phyloP scores from a whole-genome alignment of 2,329 filamentous ascomycete genomes.

The Canariomyces notabilis region DNA sequence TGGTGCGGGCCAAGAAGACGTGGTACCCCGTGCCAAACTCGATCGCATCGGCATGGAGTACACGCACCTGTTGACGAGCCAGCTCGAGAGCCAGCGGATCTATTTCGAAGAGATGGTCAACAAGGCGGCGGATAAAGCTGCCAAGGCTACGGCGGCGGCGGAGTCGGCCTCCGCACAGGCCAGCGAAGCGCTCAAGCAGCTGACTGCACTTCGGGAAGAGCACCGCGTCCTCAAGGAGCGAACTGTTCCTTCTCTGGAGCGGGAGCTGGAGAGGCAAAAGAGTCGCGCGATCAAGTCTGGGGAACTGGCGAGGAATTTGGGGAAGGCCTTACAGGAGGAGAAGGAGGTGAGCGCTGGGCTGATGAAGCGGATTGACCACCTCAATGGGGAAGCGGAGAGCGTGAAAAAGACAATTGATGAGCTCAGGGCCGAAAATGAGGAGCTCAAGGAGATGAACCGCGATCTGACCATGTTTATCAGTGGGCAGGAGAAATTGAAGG shows the following conservation, averaged over 20 bases:
- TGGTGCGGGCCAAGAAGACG: slow-evolving; percentile 51
- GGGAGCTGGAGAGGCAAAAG: slow-evolving; percentile 63
- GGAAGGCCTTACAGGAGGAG: slow-evolving; percentile 77
- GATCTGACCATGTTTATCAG: slow-evolving; percentile 86
- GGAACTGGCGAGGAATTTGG: slow-evolving; percentile 68
- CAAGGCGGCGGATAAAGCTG: slow-evolving; percentile 84
- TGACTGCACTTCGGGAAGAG: slow-evolving; percentile 49
- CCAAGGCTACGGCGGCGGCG: slow-evolving; percentile 63
- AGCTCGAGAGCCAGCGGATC: slow-evolving; percentile 84
- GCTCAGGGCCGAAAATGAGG: slow-evolving; percentile 59
- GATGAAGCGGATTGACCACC: slow-evolving; percentile 72
- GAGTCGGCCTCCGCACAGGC: slow-evolving; percentile 54
- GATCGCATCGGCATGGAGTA: slow-evolving; percentile 88
- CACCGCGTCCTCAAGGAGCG: slow-evolving; percentile 49
- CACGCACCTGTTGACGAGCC: slow-evolving; percentile 84
- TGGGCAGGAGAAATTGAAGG: slow-evolving; percentile 72
- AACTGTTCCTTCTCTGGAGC: slow-evolving; percentile 64
- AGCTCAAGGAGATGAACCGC: slow-evolving; percentile 79
- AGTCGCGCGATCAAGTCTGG: slow-evolving; percentile 67
- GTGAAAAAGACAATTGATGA: slow-evolving; percentile 71
- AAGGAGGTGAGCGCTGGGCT: slow-evolving; percentile 77
- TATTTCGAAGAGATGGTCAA: slow-evolving; percentile 93
- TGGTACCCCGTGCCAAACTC: slow-evolving; percentile 64
- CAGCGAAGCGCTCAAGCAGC: slow-evolving; percentile 43
- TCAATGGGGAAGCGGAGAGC: slow-evolving; percentile 51